phyloP scores from a whole-genome alignment of 2,329 filamentous ascomycete genomes.

The Exophiala spinifera region DNA sequence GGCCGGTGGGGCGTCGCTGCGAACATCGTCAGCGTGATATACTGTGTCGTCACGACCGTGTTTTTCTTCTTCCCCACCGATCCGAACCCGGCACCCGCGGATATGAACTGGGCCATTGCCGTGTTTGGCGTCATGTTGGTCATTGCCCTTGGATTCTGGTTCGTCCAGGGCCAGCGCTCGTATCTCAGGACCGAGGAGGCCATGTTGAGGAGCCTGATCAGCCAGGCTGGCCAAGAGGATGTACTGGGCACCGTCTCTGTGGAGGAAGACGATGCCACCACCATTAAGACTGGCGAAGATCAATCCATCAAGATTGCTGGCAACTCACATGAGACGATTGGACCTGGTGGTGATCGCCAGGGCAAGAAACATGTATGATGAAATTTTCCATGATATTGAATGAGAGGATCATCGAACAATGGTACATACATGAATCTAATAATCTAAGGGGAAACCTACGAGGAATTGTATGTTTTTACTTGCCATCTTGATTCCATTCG shows the following conservation, averaged over 20 bases:
- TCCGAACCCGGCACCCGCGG: slow-evolving; percentile 46
- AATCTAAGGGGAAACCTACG: no score
- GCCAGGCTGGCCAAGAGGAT: neutral
- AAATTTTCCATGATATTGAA: no score
- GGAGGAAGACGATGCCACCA: no score
- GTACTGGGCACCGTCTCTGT: neutral
- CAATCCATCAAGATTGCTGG: no score
- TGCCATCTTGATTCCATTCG: no score
- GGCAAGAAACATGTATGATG: no score
- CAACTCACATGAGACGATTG: no score
- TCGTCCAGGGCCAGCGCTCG: slow-evolving; percentile 31
- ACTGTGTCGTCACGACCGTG: slow-evolving; percentile 52
- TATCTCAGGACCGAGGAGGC: neutral
- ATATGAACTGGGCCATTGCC: slow-evolving; percentile 59
- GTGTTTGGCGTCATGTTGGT: slow-evolving; percentile 57
- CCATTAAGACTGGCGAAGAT: no score
- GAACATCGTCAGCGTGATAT: slow-evolving; percentile 52
- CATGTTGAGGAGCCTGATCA: neutral
- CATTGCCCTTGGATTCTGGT: slow-evolving; percentile 51
- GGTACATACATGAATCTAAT: no score
- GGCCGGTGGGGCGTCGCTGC: slow-evolving; percentile 45
- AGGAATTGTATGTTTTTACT: no score
- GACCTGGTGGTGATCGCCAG: no score
- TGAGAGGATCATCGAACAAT: no score
- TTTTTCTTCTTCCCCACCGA: slow-evolving; percentile 55